phyloP scores from a whole-genome alignment of 768 basidiomycete genomes.

The Tulasnella sp. region DNA sequence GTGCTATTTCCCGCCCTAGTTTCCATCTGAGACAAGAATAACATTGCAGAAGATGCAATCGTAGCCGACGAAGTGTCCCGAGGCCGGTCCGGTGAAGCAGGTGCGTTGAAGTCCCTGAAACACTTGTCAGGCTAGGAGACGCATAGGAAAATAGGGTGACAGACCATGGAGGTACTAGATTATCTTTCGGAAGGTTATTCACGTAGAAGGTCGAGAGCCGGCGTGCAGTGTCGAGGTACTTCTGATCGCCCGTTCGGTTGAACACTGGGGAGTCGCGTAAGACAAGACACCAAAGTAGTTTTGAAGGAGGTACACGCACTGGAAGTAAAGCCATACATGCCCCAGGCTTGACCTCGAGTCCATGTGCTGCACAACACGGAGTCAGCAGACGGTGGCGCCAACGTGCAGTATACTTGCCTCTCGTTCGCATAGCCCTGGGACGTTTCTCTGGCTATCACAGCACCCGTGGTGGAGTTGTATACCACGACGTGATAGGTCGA shows the following conservation, averaged over 20 bases:
- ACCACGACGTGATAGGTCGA: constrained; percentile 22
- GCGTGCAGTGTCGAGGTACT: constrained; percentile 49
- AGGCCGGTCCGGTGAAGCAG: constrained; percentile 41
- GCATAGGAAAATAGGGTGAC: constrained; percentile 14
- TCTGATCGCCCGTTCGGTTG: constrained; percentile 36
- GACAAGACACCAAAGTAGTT: neutral
- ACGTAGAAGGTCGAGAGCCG: constrained; percentile 49
- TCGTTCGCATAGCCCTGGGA: constrained; percentile 47
- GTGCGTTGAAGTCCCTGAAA: constrained; percentile 61
- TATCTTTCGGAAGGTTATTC: constrained; percentile 42
- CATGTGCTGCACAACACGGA: constrained; percentile 39
- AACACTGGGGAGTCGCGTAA: constrained; percentile 38
- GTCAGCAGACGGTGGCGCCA: neutral
- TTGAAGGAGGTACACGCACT: constrained; percentile 32
- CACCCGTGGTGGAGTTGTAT: constrained; percentile 33
- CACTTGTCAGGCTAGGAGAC: neutral
- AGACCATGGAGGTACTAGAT: constrained; percentile 52
- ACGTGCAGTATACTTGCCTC: neutral
- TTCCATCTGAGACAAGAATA: constrained; percentile 40
- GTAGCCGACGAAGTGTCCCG: constrained; percentile 55
- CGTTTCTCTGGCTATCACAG: constrained; percentile 44
- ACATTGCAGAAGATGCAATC: constrained; percentile 45
- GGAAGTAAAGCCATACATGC: constrained; percentile 54
- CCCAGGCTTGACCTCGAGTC: constrained; percentile 66
- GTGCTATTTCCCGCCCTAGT: constrained; percentile 26